Evolutionary conservation across 495 filamentous ascomycete genomes (phyloP).

Genomic region (Penicillium crystallinum): DNA sequence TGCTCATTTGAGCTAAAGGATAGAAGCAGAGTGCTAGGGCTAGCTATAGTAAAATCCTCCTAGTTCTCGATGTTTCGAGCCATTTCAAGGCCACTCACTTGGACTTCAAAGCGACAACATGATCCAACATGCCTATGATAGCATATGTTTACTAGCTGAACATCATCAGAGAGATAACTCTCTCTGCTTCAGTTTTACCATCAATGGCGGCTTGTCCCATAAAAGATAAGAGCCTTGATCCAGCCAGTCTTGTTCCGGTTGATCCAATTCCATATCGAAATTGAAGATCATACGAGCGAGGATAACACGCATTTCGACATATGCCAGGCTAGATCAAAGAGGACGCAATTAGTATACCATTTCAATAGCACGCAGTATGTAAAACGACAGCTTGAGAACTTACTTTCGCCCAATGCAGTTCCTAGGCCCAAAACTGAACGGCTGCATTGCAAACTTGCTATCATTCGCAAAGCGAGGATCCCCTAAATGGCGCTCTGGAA

Average conservation of each 20-base stretch:
- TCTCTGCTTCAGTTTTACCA: conserved; percentile 24
- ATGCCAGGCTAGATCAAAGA: conserved; percentile 29
- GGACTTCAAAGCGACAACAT: too few species aligned
- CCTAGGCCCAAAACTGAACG: conserved; percentile 53
- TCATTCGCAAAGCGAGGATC: conserved; percentile 36
- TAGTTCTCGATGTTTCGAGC: background rate
- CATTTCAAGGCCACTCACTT: background rate
- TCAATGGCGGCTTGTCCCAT: conserved; percentile 39
- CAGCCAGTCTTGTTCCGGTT: conserved; percentile 26
- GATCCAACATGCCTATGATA: too few species aligned
- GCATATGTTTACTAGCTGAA: too few species aligned
- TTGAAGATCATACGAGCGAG: conserved; percentile 37
- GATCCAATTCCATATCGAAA: conserved; percentile 34
- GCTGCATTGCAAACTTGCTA: conserved; percentile 38
- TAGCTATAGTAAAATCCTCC: too few species aligned
- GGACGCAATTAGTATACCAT: background rate
- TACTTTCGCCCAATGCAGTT: conserved; percentile 59
- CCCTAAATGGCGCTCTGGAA: conserved; percentile 48
- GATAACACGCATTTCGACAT: conserved; percentile 41
- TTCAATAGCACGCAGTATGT: background rate
- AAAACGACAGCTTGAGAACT: conserved; percentile 4
- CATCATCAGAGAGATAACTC: too few species aligned
- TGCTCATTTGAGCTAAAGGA: too few species aligned
- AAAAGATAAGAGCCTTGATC: conserved; percentile 30
- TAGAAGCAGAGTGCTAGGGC: too few species aligned